phyloP scores from a whole-genome alignment of 2,329 filamentous ascomycete species.

The Ambrosiella cleistominuta region DNA sequence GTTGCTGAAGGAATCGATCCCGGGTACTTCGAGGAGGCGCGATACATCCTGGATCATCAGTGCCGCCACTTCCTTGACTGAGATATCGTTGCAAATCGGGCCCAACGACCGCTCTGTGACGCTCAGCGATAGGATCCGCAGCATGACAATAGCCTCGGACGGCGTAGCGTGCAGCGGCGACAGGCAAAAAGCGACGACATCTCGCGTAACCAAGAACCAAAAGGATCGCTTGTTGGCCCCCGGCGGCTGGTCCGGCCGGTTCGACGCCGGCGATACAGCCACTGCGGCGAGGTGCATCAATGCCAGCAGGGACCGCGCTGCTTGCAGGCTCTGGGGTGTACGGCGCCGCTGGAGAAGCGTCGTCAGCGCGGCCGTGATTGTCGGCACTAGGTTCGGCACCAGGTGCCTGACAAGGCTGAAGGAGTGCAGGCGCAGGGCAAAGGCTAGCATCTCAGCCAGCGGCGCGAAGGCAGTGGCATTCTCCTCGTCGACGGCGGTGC shows the following conservation, averaged over 20 bases:
- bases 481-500: constrained; percentile 44
- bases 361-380: constrained; percentile 8
- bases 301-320: not conserved
- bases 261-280: constrained; percentile 31
- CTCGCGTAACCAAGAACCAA: constrained; percentile 50
- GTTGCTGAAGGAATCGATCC: too few species aligned
- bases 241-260: constrained; percentile 17
- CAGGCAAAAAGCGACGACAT: constrained; percentile 50
- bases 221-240: constrained; percentile 28
- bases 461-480: constrained; percentile 46
- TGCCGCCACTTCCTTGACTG: constrained; percentile 26
- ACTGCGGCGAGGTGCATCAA: constrained; percentile 47
- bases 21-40: constrained; percentile 37
- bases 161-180: constrained; percentile 41
- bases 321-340: constrained; percentile 11
- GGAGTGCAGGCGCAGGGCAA: constrained; percentile 45
- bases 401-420: constrained; percentile 40
- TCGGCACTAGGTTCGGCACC: constrained; percentile 35
- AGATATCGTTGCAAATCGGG: constrained; percentile 34
- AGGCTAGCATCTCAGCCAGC: constrained; percentile 45
- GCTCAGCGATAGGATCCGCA: constrained; percentile 50
- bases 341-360: not conserved
- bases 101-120: constrained; percentile 47
- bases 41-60: constrained; percentile 45
- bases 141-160: constrained; percentile 43